Conservation (phyloP, 2,329 filamentous ascomycete species). For the Colletotrichum salicis region DNA sequence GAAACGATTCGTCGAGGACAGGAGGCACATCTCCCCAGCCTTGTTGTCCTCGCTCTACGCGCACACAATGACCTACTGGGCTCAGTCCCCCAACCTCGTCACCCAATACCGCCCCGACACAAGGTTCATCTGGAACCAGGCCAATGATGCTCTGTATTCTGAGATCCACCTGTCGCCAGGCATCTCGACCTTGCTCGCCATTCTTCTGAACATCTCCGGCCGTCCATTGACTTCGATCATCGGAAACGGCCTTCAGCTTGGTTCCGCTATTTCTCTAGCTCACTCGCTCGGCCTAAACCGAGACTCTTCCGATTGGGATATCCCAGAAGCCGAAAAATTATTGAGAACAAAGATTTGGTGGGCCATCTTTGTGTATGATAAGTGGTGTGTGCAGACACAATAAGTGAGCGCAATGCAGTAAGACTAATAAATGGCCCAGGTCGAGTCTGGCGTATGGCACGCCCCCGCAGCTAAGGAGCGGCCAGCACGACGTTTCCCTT, state of each 20-base stretch:
- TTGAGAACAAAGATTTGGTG: constrained; percentile 67
- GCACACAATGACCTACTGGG: constrained; percentile 68
- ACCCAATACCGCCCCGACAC: constrained; percentile 64
- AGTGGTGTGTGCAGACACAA: constrained; percentile 53
- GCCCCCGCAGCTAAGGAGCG: constrained; percentile 56
- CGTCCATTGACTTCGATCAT: constrained; percentile 69
- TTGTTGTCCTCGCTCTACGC: constrained; percentile 68
- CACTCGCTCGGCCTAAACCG: constrained; percentile 66
- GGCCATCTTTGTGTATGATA: constrained; percentile 64
- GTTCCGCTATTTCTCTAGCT: constrained; percentile 61
- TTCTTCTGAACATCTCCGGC: constrained; percentile 68
- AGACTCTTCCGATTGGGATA: constrained; percentile 62
- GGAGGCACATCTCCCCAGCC: constrained; percentile 63
- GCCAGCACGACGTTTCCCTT: constrained; percentile 60
- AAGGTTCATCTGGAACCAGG: constrained; percentile 71
- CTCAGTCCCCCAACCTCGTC: constrained; percentile 54
- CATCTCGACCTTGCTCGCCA: constrained; percentile 66
- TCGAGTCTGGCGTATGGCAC: constrained; percentile 64
- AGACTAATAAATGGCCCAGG: constrained; percentile 44
- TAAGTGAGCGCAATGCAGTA: neutral
- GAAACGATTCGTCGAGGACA: constrained; percentile 55
- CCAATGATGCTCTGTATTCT: constrained; percentile 67
- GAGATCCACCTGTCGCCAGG: constrained; percentile 69
- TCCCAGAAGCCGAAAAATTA: constrained; percentile 60
- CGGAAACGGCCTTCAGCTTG: constrained; percentile 63